A percentile compares a stretch with the other conserved stretches of the same genome.
Evolutionary conservation across 495 filamentous ascomycete species (phyloP).

Genomic region (Endocarpon pusillum): DNA sequence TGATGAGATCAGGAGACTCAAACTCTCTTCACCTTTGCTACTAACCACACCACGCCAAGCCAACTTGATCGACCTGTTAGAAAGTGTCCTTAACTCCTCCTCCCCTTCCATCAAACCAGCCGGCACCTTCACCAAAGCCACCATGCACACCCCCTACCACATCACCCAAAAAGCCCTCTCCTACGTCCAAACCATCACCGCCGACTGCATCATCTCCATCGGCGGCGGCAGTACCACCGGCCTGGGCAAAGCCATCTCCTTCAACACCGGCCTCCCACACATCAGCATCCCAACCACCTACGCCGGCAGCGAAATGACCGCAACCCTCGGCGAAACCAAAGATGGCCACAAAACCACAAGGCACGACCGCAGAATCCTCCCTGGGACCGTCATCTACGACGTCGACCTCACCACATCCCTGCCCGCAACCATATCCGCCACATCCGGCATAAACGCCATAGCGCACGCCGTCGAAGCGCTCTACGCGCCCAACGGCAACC

Average conservation of each 20-base stretch:
- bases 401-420: constrained; percentile 50
- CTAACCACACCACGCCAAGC: constrained; percentile 42
- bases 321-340: constrained; percentile 49
- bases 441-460: constrained; percentile 28
- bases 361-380: constrained; percentile 47
- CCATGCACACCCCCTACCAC: constrained; percentile 51
- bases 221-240: constrained; percentile 52
- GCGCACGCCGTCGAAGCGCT: constrained; percentile 40
- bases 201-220: constrained; percentile 41
- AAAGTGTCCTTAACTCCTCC: too few species aligned
- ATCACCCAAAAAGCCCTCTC: constrained; percentile 43
- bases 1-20: constrained; percentile 36
- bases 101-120: constrained; percentile 31
- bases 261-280: constrained; percentile 44
- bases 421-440: constrained; percentile 39
- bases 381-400: constrained; percentile 52
- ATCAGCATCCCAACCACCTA: constrained; percentile 55
- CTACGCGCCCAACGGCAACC: constrained; percentile 46
- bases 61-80: constrained; percentile 34
- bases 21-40: constrained; percentile 37
- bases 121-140: constrained; percentile 43
- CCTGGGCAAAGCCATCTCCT: constrained; percentile 48
- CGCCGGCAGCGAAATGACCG: constrained; percentile 53
- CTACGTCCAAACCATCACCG: constrained; percentile 27
- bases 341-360: constrained; percentile 46